A percentile compares a stretch with the other conserved stretches of the same genome.
Conservation (phyloP, 2,329 filamentous ascomycete species). For the Pochonia chlamydosporia region DNA sequence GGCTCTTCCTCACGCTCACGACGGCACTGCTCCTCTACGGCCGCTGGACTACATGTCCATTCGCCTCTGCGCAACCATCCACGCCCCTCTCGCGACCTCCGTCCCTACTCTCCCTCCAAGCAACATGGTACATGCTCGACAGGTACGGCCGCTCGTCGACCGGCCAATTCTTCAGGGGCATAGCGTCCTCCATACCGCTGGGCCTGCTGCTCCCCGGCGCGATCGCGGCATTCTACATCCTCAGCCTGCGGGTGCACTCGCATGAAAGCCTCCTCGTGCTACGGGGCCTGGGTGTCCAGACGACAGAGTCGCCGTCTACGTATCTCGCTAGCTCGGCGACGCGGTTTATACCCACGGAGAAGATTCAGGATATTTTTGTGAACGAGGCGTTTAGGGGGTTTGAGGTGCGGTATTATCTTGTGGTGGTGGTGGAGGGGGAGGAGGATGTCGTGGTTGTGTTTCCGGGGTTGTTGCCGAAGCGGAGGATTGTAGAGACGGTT, state of each 20-base stretch:
- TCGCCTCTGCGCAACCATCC: slow-evolving; percentile 15
- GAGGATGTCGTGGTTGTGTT: slow-evolving; percentile 92
- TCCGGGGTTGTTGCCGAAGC: slow-evolving; percentile 68
- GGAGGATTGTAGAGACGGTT: slow-evolving; percentile 74
- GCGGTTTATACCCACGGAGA: slow-evolving; percentile 76
- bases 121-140: slow-evolving; percentile 20
- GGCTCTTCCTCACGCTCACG: slow-evolving; percentile 35
- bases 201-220: slow-evolving; percentile 34
- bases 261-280: slow-evolving; percentile 86
- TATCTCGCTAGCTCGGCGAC: slow-evolving; percentile 50
- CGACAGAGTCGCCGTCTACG: slow-evolving; percentile 55
- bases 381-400: slow-evolving; percentile 94
- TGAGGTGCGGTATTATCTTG: slow-evolving; percentile 82
- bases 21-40: slow-evolving; percentile 45
- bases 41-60: slow-evolving; percentile 34
- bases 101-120: slow-evolving; percentile 14
- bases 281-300: slow-evolving; percentile 86
- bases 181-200: slow-evolving; percentile 30
- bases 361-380: slow-evolving; percentile 89
- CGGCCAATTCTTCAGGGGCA: slow-evolving; percentile 23
- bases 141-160: slow-evolving; percentile 23
- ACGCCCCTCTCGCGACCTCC: slow-evolving; percentile 11
- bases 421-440: slow-evolving; percentile 86
- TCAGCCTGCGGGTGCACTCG: slow-evolving; percentile 42
- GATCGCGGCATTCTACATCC: slow-evolving; percentile 32